Percentiles rank a stretch among this genome's conserved stretches.
Conservation (phyloP, 345 rosid species). For the Citrus unshiu region DNA sequence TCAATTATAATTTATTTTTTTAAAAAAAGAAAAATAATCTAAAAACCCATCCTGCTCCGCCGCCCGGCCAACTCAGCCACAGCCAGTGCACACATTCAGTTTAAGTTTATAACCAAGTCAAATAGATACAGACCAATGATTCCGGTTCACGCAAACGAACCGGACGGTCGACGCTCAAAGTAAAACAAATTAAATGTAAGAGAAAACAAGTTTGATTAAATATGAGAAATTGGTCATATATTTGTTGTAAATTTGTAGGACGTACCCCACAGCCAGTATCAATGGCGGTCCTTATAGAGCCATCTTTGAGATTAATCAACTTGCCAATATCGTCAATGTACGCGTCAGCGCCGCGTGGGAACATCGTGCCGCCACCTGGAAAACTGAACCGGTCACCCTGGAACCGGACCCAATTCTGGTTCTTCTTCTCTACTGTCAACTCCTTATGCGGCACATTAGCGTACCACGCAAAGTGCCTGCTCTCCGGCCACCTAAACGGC, state of each 20-base stretch:
- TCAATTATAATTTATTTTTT: not conserved
- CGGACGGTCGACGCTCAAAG: not conserved
- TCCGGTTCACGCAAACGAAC: not conserved
- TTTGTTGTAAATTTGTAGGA: not conserved
- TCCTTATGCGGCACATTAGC: slow-evolving; percentile 90
- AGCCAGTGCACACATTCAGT: not conserved
- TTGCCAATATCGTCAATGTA: slow-evolving; percentile 76
- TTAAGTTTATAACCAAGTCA: no score
- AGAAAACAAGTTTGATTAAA: no score
- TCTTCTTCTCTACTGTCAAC: slow-evolving; percentile 78
- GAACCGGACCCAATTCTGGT: slow-evolving; percentile 81
- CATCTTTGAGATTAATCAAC: slow-evolving; percentile 75
- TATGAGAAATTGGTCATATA: no score
- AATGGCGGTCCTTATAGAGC: slow-evolving; percentile 83
- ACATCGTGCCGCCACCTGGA: slow-evolving; percentile 99
- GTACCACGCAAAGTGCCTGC: slow-evolving; percentile 82
- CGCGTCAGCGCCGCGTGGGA: slow-evolving; percentile 81
- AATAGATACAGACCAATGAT: not conserved
- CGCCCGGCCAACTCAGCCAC: not conserved
- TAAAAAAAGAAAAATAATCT: not conserved
- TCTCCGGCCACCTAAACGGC: slow-evolving; percentile 88
- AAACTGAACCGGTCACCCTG: slow-evolving; percentile 68
- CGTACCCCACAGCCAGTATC: slow-evolving; percentile 99
- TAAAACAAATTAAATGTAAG: no score
- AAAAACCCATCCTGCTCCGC: no score